Evolutionary conservation across 495 filamentous ascomycete species (phyloP).

Genomic region (Penicillium atrosanguineum): DNA sequence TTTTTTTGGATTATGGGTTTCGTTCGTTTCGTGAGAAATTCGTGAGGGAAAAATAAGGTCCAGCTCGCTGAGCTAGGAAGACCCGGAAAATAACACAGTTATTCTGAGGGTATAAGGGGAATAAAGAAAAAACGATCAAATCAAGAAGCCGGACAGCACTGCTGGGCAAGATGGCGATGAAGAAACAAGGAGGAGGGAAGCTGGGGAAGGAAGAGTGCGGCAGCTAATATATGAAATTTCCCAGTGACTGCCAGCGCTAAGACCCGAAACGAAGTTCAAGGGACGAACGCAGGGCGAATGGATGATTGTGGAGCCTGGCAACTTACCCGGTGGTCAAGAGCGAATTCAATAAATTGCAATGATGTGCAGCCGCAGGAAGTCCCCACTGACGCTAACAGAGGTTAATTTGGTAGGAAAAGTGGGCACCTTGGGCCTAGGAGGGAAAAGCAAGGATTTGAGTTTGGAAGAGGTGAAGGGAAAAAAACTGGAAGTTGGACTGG

Average conservation of each 20-base stretch:
- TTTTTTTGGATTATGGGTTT: constrained; percentile 2
- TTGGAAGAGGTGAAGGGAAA: background rate
- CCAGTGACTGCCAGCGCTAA: constrained; percentile 1
- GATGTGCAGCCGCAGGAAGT: constrained; percentile 23
- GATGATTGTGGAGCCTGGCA: constrained; percentile 4
- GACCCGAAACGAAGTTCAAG: background rate
- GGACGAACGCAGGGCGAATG: constrained; percentile 4
- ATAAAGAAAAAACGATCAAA: constrained; percentile 15
- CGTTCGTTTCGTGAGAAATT: constrained; percentile 1
- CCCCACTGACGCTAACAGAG: constrained; percentile 8
- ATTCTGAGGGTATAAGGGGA: constrained; percentile 9
- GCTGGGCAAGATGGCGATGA: constrained; percentile 30
- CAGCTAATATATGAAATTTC: constrained; percentile 2
- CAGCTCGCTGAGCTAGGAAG: constrained; percentile 27
- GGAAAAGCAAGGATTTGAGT: background rate
- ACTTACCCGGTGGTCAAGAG: constrained; percentile 10
- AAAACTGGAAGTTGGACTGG: background rate
- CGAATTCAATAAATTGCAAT: constrained; percentile 21
- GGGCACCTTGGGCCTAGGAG: background rate
- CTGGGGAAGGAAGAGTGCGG: constrained; percentile 7
- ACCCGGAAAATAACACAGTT: constrained; percentile 25
- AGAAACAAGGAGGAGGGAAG: constrained; percentile 10
- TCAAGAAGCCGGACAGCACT: constrained; percentile 32
- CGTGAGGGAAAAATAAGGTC: constrained; percentile 7
- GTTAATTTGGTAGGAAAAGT: constrained; percentile 14